phyloP scores from a whole-genome alignment of 805 yeast genomes.

The Candida oleophila region DNA sequence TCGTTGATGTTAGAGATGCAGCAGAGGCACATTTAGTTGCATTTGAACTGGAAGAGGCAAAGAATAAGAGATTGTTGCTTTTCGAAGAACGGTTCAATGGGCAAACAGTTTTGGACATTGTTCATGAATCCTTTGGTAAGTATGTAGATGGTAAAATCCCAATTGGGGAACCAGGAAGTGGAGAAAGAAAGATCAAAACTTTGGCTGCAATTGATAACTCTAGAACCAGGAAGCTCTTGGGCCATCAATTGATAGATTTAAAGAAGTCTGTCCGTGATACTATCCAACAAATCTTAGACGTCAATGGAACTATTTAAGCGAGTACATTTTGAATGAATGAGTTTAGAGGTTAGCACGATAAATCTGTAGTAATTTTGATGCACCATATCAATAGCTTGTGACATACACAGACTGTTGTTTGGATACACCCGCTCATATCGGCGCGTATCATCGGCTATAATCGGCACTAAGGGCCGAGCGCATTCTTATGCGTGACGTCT shows the following conservation, averaged over 20 bases:
- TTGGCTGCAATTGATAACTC: constrained; percentile 32
- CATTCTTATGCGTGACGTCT: no score
- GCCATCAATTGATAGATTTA: constrained; percentile 36
- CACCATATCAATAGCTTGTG: no score
- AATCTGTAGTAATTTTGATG: no score
- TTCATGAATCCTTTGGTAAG: constrained; percentile 24
- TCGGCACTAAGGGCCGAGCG: no score
- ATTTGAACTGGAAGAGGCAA: constrained; percentile 20
- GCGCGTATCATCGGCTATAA: no score
- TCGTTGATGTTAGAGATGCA: constrained; percentile 31
- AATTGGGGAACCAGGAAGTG: constrained; percentile 32
- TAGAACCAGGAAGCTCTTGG: constrained; percentile 33
- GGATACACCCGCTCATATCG: no score
- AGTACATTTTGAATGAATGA: no score
- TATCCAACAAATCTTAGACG: constrained; percentile 32
- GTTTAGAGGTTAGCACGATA: no score
- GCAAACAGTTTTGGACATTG: constrained; percentile 31
- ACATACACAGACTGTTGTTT: no score
- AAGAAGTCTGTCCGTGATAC: constrained; percentile 42
- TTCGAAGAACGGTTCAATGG: constrained; percentile 32
- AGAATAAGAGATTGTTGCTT: constrained; percentile 30
- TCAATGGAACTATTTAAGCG: constrained; percentile 5
- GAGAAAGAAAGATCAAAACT: constrained; percentile 22
- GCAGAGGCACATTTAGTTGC: constrained; percentile 34
- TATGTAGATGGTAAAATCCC: constrained; percentile 33